A percentile compares a stretch with the other conserved stretches of the same genome.
Evolutionary conservation across 805 yeast genomes (phyloP).

Genomic region (Candida andamanensis): DNA sequence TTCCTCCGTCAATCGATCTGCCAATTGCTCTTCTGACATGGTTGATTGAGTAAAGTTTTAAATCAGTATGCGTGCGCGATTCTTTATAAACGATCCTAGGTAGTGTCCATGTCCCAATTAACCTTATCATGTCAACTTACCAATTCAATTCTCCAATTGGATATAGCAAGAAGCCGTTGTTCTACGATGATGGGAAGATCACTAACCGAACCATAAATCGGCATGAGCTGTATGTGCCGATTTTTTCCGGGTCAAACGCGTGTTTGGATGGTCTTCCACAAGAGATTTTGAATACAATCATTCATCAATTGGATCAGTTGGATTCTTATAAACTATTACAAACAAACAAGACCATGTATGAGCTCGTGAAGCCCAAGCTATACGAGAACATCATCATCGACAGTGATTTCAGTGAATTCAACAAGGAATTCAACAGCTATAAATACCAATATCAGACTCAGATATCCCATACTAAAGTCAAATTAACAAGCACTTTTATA

Average conservation of each 20-base stretch:
- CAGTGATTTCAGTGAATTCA: conserved; percentile 30
- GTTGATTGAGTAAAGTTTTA: too few species aligned
- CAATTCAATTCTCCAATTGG: conserved; percentile 14
- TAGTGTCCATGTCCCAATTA: too few species aligned
- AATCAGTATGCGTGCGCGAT: too few species aligned
- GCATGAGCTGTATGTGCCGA: background rate
- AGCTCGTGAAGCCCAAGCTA: conserved; percentile 27
- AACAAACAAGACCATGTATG: conserved; percentile 24
- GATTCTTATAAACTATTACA: conserved; percentile 30
- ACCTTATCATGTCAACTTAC: background rate
- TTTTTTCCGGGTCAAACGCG: background rate
- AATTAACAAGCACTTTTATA: conserved; percentile 7
- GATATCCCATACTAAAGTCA: background rate
- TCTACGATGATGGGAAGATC: conserved; percentile 1
- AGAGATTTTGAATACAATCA: conserved; percentile 29
- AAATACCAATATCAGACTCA: conserved; percentile 4
- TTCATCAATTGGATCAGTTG: conserved; percentile 32
- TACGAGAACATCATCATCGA: conserved; percentile 38
- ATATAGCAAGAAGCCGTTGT: conserved; percentile 17
- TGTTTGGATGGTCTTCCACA: conserved; percentile 30
- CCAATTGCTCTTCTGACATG: conserved; percentile 9
- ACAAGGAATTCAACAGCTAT: conserved; percentile 16
- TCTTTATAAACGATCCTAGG: too few species aligned
- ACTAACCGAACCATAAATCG: background rate
- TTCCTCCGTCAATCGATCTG: conserved; percentile 46